Conservation (phyloP, 2,329 filamentous ascomycete species). For the Chaetomiaceae sp. region DNA sequence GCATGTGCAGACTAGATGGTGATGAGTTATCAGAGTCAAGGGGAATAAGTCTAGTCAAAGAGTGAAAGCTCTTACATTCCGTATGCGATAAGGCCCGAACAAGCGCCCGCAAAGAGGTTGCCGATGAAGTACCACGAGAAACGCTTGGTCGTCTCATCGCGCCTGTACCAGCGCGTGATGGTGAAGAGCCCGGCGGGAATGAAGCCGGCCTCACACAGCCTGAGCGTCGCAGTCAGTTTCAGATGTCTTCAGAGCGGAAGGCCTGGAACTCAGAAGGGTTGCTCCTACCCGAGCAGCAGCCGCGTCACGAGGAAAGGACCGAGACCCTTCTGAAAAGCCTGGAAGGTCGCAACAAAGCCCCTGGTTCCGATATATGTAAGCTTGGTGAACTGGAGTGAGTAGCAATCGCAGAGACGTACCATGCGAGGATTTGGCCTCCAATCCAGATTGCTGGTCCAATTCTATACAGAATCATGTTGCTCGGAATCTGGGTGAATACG, state of each 20-base stretch:
- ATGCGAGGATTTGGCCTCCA: constrained; percentile 32
- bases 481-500: constrained; percentile 19
- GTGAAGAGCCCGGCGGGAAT: constrained; percentile 43
- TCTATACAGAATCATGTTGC: constrained; percentile 26
- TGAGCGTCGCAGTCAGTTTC: constrained; percentile 2
- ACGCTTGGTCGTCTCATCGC: constrained; percentile 39
- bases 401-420: constrained; percentile 12
- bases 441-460: constrained; percentile 34
- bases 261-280: no score
- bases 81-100: constrained; percentile 37
- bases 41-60: background rate
- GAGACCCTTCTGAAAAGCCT: constrained; percentile 34
- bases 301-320: constrained; percentile 33
- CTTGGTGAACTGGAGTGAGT: background rate
- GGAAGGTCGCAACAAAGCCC: constrained; percentile 35
- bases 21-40: background rate
- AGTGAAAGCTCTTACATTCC: constrained; percentile 28
- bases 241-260: background rate
- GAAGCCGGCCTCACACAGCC: constrained; percentile 36
- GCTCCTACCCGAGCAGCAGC: constrained; percentile 32
- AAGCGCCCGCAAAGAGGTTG: constrained; percentile 36
- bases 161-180: constrained; percentile 43
- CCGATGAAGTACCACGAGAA: constrained; percentile 42
- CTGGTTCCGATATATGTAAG: constrained; percentile 5
- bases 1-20: constrained; percentile 27